Conservation (phyloP, 2,329 filamentous ascomycete genomes). For the Nigrograna mackinnonii region DNA sequence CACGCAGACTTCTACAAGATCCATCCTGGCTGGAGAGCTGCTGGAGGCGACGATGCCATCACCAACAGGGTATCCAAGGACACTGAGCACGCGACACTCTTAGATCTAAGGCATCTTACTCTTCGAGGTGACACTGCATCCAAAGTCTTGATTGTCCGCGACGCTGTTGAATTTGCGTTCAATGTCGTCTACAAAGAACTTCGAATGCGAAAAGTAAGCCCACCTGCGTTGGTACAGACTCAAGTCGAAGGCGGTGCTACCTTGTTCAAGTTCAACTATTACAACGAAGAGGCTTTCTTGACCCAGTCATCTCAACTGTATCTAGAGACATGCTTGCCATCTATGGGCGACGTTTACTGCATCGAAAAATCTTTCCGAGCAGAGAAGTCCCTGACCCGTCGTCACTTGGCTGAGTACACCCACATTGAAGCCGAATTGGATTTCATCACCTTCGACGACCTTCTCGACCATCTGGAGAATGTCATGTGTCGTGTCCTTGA, state of each 20-base stretch:
- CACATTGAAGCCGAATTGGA: conserved; percentile 96
- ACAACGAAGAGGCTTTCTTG: conserved; percentile 86
- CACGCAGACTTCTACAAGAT: conserved; percentile 89
- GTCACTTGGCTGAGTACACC: conserved; percentile 94
- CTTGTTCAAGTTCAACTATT: conserved; percentile 88
- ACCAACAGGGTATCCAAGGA: conserved; percentile 69
- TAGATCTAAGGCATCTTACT: conserved; percentile 82
- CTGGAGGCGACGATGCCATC: conserved; percentile 87
- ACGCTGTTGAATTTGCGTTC: conserved; percentile 80
- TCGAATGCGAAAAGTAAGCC: conserved; percentile 79
- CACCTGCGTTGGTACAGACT: conserved; percentile 90
- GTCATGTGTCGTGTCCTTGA: conserved; percentile 87
- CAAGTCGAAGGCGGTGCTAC: conserved; percentile 93
- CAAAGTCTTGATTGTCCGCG: conserved; percentile 85
- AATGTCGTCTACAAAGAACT: conserved; percentile 76
- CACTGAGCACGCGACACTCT: conserved; percentile 68
- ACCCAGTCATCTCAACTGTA: conserved; percentile 98
- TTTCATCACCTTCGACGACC: conserved; percentile 90
- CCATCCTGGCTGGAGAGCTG: conserved; percentile 68
- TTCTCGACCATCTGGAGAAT: conserved; percentile 84
- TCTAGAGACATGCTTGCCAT: conserved; percentile 90
- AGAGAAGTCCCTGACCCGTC: conserved; percentile 91
- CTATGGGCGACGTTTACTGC: conserved; percentile 93
- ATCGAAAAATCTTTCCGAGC: conserved; percentile 99
- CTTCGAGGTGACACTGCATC: conserved; percentile 83